These are phyloP conservation scores for Hyaloscypha bicolor DNA, from an alignment of 495 filamentous ascomycete genomes.

Conservation along the genomic window DNA sequence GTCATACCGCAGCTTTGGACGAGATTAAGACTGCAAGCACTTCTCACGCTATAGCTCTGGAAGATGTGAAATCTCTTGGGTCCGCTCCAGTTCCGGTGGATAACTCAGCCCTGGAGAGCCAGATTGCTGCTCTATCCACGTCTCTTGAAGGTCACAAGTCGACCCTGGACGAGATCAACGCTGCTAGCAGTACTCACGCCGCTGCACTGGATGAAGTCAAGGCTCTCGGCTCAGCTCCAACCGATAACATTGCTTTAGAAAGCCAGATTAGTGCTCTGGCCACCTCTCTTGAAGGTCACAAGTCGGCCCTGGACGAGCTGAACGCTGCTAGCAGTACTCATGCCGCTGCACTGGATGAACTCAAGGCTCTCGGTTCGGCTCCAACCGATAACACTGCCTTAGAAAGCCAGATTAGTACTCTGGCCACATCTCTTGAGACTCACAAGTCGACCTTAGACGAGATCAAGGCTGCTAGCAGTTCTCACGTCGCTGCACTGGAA, in stretches of 20 bases:
- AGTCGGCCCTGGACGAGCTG: constrained; percentile 3
- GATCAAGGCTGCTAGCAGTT: not conserved
- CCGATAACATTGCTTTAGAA: not conserved
- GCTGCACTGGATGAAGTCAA: not conserved
- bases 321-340: not conserved
- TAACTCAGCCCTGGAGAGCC: not conserved
- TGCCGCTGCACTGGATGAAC: not conserved
- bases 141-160: constrained; percentile 10
- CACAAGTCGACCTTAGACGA: constrained; percentile 7
- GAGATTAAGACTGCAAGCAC: constrained; percentile 10
- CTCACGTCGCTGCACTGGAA: not conserved
- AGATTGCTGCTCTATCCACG: not conserved
- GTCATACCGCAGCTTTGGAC: constrained; percentile 19
- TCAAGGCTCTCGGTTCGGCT: not conserved
- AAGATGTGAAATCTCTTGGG: not conserved
- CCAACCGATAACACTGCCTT: not conserved
- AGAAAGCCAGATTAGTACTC: not conserved
- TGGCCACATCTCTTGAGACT: not conserved
- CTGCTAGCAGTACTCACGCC: not conserved
- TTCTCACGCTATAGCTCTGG: not conserved
- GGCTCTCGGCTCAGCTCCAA: not conserved
- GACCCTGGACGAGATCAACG: constrained; percentile 19
- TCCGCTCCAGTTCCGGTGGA: not conserved
- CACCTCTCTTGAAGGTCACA: not conserved
- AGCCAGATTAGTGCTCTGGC: not conserved